phyloP scores from a whole-genome alignment of 345 rosid genomes.

The Sonneratia alba region DNA sequence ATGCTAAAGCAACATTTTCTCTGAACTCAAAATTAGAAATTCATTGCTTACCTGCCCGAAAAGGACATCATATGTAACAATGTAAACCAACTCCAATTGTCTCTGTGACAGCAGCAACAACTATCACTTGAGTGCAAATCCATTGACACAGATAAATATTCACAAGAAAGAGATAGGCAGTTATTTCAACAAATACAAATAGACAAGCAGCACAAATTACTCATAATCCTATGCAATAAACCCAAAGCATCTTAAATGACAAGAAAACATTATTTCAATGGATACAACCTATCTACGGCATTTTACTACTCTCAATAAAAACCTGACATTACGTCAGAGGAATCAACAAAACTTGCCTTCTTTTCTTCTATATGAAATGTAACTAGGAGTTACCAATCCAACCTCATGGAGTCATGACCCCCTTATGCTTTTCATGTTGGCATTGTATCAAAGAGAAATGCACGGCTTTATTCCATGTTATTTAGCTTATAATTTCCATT shows the following conservation, averaged over 20 bases:
- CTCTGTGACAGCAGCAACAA: slow-evolving; percentile 35
- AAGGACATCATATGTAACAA: slow-evolving; percentile 60
- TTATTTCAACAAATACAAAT: neutral
- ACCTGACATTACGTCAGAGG: neutral
- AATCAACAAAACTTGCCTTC: neutral
- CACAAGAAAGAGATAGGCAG: neutral
- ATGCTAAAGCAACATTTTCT: neutral
- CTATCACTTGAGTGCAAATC: neutral
- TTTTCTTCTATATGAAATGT: neutral
- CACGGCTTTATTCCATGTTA: neutral
- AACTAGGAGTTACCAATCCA: neutral
- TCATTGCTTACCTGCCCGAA: slow-evolving; percentile 54
- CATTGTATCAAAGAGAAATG: neutral
- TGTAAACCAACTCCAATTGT: slow-evolving; percentile 60
- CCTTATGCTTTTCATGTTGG: neutral
- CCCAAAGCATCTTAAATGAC: neutral
- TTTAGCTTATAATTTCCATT: neutral
- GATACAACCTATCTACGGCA: neutral
- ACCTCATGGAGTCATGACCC: neutral
- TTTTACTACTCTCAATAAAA: neutral
- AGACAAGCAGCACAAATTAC: neutral
- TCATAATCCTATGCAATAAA: neutral
- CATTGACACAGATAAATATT: neutral
- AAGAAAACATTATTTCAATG: neutral
- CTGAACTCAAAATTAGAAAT: neutral